Evolutionary conservation across 2,329 filamentous ascomycete genomes (phyloP), one percentile per base, ranked within the genome.

Genomic region (Aspergillus persii): DNA sequence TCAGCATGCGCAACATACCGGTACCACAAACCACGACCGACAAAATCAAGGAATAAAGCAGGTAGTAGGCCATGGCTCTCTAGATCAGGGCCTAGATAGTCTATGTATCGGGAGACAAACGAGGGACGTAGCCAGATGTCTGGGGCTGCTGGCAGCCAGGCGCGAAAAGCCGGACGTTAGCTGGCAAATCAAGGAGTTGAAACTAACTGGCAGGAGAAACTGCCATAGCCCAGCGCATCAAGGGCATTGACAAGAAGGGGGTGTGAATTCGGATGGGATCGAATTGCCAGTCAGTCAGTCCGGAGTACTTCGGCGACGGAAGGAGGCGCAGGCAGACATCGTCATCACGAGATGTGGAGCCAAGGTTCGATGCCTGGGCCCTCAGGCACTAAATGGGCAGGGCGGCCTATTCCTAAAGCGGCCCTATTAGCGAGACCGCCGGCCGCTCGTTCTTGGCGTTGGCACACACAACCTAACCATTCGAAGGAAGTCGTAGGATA

Each of bases 31-130:
- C 71, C 69, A 96, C 82, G 72, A 90, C 83, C 67, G 89, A 76
- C 74, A 96, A 84, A 70, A 86, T 86, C 64, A 93, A 75, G 68
- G 85, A 87, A 80, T 92, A 96, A 79, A 96, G 85, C 64, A 96
- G 74, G 80, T 93, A 68, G 63, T 72, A 95, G 63, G 80, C 83
- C 91, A 96, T 96, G 67, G 68, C 77, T 74, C 69, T 58, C 27
- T 31, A 29, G 12, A 11, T 41, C 12, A 15, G 36, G 15, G n/a
- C n/a, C 36, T 41, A 41, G 36, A 41, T 41, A 15, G n/a, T 41
- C 36, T 41, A 41, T 41, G 44, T 47, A 47, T 23, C 44, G 18
- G 18, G 26, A 4, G 8, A 27, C 44, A 8, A 47, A 27, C 44
- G 44, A 47, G 44, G 18, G 44, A 47, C 26, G 44, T 15, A 15